Evolutionary conservation across 495 filamentous ascomycete genomes (phyloP), one percentile per base, ranked within the genome.

Genomic region (Jackrogersella minutella): DNA sequence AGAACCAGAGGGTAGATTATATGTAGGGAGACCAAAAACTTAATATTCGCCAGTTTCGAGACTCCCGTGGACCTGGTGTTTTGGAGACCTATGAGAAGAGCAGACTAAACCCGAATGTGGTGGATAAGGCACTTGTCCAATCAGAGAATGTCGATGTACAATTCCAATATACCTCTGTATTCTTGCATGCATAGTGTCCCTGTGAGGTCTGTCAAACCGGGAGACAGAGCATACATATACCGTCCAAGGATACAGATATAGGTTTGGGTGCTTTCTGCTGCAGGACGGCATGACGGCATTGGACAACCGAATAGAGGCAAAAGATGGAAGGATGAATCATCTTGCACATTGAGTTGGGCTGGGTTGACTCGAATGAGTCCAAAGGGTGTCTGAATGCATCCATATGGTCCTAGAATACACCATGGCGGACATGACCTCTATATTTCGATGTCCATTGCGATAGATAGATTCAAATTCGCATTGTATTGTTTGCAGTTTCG

Each of bases 311-410:
- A 65, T 16, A 16, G 37, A 36, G 43, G 31, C 37, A 52, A 69
- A 62, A 51, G 37, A 54, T 58, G 61, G 61, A 52, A 44, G 61
- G 52, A 50, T 64, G 61, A 65, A 69, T 64, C 66, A 69, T 65
- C 61, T 62, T 33, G 41, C 43, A 61, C 24, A n/a, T 36, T 52
- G 30, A 51, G 43, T 60, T 60, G 50, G 60, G 60, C 49, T 56
- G 59, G 56, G 17, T 59, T 46, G 57, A 56, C 22, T 34, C 57
- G 28, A 57, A 40, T 46, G 40, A 56, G 41, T 58, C 26, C 34
- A 46, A 50, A 46, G 39, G 24, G 21, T n/a, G 37, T 65, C 26
- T 50, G 41, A 19, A 51, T 43, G 50, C 22, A 64, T 36, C 58
- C 53, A 30, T 47, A 49, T 24, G 34, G n/a, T 54, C 51, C 24